These are phyloP conservation scores for Candida incommunis DNA, from an alignment of 805 yeast genomes.

Conservation along the genomic window DNA sequence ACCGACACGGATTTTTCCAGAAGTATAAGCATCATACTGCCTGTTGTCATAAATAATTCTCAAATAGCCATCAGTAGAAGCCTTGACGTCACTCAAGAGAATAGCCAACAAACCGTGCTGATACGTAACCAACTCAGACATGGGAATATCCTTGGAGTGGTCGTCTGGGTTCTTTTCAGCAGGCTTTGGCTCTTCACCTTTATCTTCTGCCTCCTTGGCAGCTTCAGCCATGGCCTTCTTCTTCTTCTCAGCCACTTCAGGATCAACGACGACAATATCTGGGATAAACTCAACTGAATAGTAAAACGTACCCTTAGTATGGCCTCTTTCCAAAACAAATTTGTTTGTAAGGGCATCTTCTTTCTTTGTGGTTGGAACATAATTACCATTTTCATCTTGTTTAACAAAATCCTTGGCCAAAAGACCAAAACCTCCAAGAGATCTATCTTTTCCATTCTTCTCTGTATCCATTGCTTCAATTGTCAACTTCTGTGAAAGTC, in stretches of 20 bases:
- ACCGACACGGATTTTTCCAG: conserved; percentile 32
- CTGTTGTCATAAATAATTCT: conserved; percentile 68
- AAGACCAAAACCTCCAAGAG: conserved; percentile 71
- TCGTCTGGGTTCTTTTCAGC: conserved; percentile 16
- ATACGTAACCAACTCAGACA: conserved; percentile 38
- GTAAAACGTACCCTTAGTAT: conserved; percentile 69
- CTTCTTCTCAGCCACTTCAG: conserved; percentile 55
- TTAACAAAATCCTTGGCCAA: conserved; percentile 53
- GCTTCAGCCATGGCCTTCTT: conserved; percentile 15
- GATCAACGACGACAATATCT: conserved; percentile 58
- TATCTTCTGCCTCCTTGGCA: conserved; percentile 16
- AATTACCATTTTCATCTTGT: conserved; percentile 45
- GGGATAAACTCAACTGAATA: conserved; percentile 80
- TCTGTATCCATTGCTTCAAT: conserved; percentile 91
- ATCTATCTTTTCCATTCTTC: conserved; percentile 62
- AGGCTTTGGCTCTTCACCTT: conserved; percentile 19
- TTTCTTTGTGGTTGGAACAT: conserved; percentile 38
- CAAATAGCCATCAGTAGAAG: conserved; percentile 44
- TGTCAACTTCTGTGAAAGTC: conserved; percentile 68
- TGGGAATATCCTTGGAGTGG: conserved; percentile 18
- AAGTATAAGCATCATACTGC: conserved; percentile 48
- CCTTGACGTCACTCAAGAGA: conserved; percentile 45
- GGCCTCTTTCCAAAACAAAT: conserved; percentile 53
- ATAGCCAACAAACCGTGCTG: conserved; percentile 67
- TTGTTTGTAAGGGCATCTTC: conserved; percentile 43